Base-by-base conservation (phyloP, 2,329 filamentous ascomycete species). In the Beauveria brongniartii region DNA sequence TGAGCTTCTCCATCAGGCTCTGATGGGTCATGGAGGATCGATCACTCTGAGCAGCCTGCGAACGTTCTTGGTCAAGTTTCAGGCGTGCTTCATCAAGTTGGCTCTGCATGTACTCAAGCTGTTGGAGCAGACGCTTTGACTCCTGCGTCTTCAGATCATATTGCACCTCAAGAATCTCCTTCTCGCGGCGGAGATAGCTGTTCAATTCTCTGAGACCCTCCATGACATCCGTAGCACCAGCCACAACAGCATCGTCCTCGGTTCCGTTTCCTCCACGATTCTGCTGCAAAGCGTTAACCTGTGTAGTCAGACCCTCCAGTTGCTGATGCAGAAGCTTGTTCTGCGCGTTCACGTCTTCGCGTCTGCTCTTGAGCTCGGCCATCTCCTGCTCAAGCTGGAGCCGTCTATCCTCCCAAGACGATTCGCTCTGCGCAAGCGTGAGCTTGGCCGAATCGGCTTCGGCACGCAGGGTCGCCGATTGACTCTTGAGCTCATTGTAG, bases 121-220 rank as follows among this genome's bases (percentile, higher is more conserved):
- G 92, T 68, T 97, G 91, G 69, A 93, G 90, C 47, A 97, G 76
- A 59, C 94, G 86, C 74, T 95, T 96, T 59, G 86, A 82, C 74
- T 99, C 94, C 68, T 96, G 91, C 0, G 87, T 82, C 68, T 93
- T 92, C 50, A 97, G 80, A 67, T 97, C 92, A 68, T 92, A 90
- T 69, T 97, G 93, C n/a, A 97, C 91, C 67, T 99, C 93, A 9
- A 97, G 83, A 65, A 99, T 97, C 71, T 97, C 94, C 78, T 97
- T 99, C 75, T 99, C 95, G 47, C 91, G 89, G 51, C 93, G 88
- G 63, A 99, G 79, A 72, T 94, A 99, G 64, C 85, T 89, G 75
- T 96, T 95, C 61, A 99, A 84, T 69, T 97, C 93, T 64, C 94
- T 89, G 10, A 96, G 83, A 58, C 90, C 90, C 65, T 91, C 90